These are phyloP conservation scores for Spergularia bocconei DNA, from an alignment of 148 eudicot species.

Conservation along the genomic window DNA sequence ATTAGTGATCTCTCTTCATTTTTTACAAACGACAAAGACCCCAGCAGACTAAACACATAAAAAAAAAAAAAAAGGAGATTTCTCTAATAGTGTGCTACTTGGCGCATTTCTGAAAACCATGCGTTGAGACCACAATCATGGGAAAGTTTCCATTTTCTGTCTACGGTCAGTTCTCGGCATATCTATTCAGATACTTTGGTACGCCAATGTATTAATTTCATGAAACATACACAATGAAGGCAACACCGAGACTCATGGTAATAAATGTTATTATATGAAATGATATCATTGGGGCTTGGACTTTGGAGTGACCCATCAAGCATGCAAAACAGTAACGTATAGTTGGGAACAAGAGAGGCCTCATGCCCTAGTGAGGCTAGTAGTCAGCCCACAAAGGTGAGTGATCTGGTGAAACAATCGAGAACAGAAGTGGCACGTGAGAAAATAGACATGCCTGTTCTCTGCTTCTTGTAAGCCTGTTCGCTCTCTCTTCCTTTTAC, in stretches of 20 bases:
- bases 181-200: not conserved
- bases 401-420: not conserved
- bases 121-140: not conserved
- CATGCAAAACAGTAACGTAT: not conserved
- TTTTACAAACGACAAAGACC: not conserved
- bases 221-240: not conserved
- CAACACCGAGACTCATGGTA: not conserved
- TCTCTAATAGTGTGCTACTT: too few species aligned
- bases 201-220: not conserved
- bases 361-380: not conserved
- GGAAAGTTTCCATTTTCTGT: not conserved
- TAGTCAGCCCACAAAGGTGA: constrained; percentile 1
- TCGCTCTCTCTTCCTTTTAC: constrained; percentile 32
- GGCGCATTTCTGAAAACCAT: not conserved
- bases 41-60: too few species aligned
- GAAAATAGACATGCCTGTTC: constrained; percentile 54
- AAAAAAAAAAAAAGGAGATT: too few species aligned
- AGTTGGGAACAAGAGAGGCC: not conserved
- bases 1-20: not conserved
- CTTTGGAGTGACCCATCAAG: not conserved
- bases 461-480: constrained; percentile 63
- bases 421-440: not conserved
- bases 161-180: constrained; percentile 1
- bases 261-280: not conserved
- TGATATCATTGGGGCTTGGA: not conserved